These are phyloP conservation scores for Umbilicaria muhlenbergii DNA, from an alignment of 495 filamentous ascomycete genomes.

Conservation along the genomic window DNA sequence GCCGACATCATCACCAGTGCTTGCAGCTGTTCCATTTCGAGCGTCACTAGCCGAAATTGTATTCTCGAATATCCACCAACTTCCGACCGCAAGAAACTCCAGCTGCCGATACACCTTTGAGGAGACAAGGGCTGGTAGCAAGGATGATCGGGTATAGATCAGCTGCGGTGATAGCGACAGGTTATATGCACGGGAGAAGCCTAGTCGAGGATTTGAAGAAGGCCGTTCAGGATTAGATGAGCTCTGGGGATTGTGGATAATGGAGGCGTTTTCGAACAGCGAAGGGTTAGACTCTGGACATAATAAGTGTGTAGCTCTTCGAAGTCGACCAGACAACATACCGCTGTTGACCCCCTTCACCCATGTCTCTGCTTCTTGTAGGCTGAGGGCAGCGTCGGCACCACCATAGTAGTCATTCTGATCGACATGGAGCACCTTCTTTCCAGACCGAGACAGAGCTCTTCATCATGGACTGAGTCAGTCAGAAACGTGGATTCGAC, in stretches of 20 bases:
- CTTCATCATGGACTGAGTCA: conserved; percentile 50
- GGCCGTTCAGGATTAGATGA: conserved; percentile 14
- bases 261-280: conserved; percentile 26
- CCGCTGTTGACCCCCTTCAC: conserved; percentile 33
- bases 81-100: conserved; percentile 87
- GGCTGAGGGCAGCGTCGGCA: conserved; percentile 68
- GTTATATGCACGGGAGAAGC: conserved; percentile 60
- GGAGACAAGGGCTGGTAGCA: conserved; percentile 65
- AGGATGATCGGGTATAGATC: conserved; percentile 64
- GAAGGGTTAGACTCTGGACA: conserved; percentile 18
- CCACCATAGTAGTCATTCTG: conserved; percentile 78
- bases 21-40: conserved; percentile 3
- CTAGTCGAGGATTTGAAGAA: conserved; percentile 21
- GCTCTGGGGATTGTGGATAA: conserved; percentile 12
- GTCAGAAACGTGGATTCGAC: conserved; percentile 36
- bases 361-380: conserved; percentile 73
- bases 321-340: conserved; percentile 8
- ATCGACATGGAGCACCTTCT: conserved; percentile 85
- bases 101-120: conserved; percentile 78
- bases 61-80: conserved; percentile 63
- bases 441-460: conserved; percentile 79
- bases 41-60: conserved; percentile 16
- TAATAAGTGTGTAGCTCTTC: neutral
- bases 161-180: conserved; percentile 74
- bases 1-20: neutral